Evolutionary conservation across 345 rosid genomes (phyloP), one percentile per base, ranked within the genome.

Genomic region (Brassica napus): DNA sequence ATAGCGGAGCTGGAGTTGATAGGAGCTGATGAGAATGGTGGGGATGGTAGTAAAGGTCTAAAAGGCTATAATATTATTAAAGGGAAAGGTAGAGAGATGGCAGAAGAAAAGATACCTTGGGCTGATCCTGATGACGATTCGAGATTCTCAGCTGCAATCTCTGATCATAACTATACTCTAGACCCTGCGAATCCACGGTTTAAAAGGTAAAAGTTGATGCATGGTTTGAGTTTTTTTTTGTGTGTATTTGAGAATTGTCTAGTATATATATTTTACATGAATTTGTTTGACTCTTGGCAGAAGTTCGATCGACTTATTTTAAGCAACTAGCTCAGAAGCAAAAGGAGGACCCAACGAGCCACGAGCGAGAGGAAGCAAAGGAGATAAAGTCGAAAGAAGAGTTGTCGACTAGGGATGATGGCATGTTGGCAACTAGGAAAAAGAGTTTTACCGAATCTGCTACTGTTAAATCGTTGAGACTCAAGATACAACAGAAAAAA

Each of bases 111-210:
- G 86, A 79, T 93, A 81, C 99, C 97, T 21, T 34, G 80, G 0
- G 81, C 69, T 57, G 86, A 80, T 71, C 83, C 76, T 11, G 82
- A 87, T 14, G 82, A 87, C 3, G 97, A 95, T 79, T 83, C 90
- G 3, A 85, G 99, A 76, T 95, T 95, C 80, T 77, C 97, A 28
- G 84, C 87, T 77, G 70, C 85, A 71, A 81, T 86, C 78, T 82
- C 77, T 5, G 84, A 90, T 31, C 90, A 91, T 68, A 83, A 77
- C 57, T 95, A 75, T 84, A 90, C 94, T 52, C 81, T 93, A 82
- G 99, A 95, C 78, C 99, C 99, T 69, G 93, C 99, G 4, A 88
- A 95, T 83, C 99, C 99, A 35, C 92, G 87, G 79, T 95, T 87
- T 85, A 93, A 91, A 85, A 88, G 99, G 99, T 95, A 42, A n/a